Conservation (phyloP, 208 protist genomes). For the Wallacemonas rigidus region DNA sequence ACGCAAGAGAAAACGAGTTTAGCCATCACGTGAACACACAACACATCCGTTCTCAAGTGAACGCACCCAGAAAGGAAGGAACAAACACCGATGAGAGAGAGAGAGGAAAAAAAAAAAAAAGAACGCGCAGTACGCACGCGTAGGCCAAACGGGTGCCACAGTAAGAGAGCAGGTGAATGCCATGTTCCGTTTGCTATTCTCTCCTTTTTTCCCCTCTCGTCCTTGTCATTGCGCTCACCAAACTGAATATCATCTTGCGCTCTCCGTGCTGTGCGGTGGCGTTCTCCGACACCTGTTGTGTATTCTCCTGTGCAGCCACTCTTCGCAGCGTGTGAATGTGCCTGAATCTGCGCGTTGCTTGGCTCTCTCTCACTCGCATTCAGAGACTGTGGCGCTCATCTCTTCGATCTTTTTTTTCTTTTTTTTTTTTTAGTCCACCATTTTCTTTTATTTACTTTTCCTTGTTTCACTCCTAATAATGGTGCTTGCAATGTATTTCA, state of each 20-base stretch:
- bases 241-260: not conserved
- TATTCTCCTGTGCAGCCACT: not conserved
- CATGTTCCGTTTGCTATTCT: not conserved
- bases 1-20: not conserved
- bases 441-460: conserved; percentile 16
- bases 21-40: no score
- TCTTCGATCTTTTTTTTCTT: not conserved
- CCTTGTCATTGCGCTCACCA: conserved; percentile 6
- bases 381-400: no score
- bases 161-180: no score
- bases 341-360: no score
- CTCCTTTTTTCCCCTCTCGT: conserved; percentile 11
- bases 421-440: conserved; percentile 19
- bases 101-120: no score
- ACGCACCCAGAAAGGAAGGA: no score
- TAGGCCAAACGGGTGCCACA: no score
- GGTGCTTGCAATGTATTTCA: conserved; percentile 19
- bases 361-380: no score
- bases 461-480: conserved; percentile 16
- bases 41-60: no score
- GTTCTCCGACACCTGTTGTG: no score
- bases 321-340: not conserved
- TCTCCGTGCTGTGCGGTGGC: not conserved
- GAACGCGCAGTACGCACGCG: no score
- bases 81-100: no score